Evolutionary conservation across 495 filamentous ascomycete species (phyloP).

Genomic region (Elasticomyces elasticus): DNA sequence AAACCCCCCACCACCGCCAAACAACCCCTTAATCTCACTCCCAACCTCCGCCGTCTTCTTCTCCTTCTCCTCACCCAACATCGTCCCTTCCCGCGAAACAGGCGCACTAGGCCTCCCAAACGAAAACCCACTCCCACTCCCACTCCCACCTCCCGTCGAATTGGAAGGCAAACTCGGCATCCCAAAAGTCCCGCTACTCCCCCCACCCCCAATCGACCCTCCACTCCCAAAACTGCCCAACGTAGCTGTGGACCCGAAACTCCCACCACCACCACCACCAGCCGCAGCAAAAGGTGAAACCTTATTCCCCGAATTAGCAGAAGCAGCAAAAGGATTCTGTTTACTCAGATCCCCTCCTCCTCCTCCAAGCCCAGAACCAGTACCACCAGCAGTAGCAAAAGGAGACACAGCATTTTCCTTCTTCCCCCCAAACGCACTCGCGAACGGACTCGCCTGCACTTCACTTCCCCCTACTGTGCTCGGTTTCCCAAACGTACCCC

Average conservation of each 20-base stretch:
- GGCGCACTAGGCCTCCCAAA: constrained; percentile 19
- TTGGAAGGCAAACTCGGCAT: constrained; percentile 8
- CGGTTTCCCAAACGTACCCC: constrained; percentile 17
- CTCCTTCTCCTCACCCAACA: constrained; percentile 12
- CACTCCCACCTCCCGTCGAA: neutral
- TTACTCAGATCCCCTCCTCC: neutral
- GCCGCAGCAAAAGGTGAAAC: constrained; percentile 11
- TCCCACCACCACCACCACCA: constrained; percentile 16
- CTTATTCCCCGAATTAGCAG: constrained; percentile 10
- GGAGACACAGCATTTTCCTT: too few relatives aligned
- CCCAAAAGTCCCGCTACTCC: constrained; percentile 14
- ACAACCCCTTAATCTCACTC: constrained; percentile 30
- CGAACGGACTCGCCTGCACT: too few relatives aligned
- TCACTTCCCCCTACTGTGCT: too few relatives aligned
- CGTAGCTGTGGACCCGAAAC: constrained; percentile 33
- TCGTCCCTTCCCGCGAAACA: constrained; percentile 12
- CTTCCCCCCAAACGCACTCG: too few relatives aligned
- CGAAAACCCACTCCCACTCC: too few relatives aligned
- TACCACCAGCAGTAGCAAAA: constrained; percentile 8
- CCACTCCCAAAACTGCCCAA: constrained; percentile 24
- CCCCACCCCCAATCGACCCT: constrained; percentile 6
- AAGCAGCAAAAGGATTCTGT: constrained; percentile 10
- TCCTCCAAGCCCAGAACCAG: neutral
- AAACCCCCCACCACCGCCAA: constrained; percentile 52
- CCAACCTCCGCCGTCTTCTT: constrained; percentile 34